These are phyloP conservation scores for Prorocentrum cordatum DNA, from an alignment of 169 alveolate genomes.

Conservation along the genomic window DNA sequence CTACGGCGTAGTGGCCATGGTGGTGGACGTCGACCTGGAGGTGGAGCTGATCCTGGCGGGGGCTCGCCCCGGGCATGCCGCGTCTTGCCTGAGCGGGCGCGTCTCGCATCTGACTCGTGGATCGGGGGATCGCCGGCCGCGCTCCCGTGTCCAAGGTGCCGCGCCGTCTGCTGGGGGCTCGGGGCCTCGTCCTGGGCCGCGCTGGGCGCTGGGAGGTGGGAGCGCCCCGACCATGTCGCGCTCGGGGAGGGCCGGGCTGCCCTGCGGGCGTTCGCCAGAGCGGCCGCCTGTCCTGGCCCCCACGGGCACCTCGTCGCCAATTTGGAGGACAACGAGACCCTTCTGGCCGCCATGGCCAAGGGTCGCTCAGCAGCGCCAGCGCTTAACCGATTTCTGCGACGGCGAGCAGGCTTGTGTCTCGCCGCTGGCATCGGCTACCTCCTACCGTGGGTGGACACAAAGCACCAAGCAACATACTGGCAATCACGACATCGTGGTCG, in stretches of 20 bases:
- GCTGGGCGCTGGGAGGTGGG: not conserved
- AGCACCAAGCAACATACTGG: not conserved
- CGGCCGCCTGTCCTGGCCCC: not conserved
- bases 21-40: no score
- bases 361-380: not conserved
- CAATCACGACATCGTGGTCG: not conserved
- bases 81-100: no score
- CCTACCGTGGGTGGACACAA: not conserved
- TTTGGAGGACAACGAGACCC: not conserved
- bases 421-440: not conserved
- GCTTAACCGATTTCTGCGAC: no score
- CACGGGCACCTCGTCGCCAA: not conserved
- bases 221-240: not conserved
- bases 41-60: no score
- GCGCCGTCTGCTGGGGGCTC: no score
- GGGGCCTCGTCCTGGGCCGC: not conserved
- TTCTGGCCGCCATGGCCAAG: not conserved
- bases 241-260: not conserved
- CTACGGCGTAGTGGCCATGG: no score
- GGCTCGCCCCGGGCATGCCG: no score
- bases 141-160: not conserved
- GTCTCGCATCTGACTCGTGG: not conserved
- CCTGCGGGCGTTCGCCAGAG: not conserved
- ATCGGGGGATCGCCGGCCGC: not conserved
- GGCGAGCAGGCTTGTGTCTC: not conserved